A percentile compares a stretch with the other conserved stretches of the same genome.
These are phyloP conservation scores for Talaromyces rugulosus DNA, from an alignment of 2,329 filamentous ascomycete species.

Conservation along the genomic window DNA sequence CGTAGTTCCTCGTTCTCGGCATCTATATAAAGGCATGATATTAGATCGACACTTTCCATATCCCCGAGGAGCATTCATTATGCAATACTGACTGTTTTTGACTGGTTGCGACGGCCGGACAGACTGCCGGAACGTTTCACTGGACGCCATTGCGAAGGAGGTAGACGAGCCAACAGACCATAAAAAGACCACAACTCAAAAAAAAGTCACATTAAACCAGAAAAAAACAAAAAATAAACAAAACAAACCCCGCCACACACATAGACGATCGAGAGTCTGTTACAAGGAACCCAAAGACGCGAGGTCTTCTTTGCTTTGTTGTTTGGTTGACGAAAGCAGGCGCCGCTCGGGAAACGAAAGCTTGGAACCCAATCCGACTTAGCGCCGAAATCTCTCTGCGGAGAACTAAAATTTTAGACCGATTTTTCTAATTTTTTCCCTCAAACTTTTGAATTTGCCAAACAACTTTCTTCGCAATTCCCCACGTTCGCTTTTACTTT, in stretches of 20 bases:
- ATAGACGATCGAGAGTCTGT: background rate
- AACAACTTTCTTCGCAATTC: background rate
- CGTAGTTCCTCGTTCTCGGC: constrained; percentile 70
- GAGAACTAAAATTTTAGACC: constrained; percentile 14
- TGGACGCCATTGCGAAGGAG: constrained; percentile 32
- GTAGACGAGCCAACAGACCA: constrained; percentile 51
- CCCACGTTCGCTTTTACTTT: background rate
- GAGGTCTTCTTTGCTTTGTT: background rate
- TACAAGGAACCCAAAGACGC: background rate
- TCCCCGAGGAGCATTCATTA: background rate
- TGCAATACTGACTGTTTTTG: constrained; percentile 33
- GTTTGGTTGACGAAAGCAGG: background rate
- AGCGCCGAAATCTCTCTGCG: constrained; percentile 31
- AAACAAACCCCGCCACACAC: background rate
- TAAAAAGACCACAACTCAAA: background rate
- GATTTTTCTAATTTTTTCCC: constrained; percentile 15
- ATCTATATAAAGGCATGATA: constrained; percentile 22
- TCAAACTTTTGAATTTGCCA: constrained; percentile 12
- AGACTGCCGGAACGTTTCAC: constrained; percentile 34
- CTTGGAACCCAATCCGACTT: constrained; percentile 23
- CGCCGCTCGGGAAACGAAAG: constrained; percentile 13
- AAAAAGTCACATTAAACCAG: background rate
- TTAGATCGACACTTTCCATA: background rate
- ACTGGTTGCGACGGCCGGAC: constrained; percentile 28
- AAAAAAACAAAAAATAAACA: background rate